Base-by-base conservation (phyloP, 2,329 filamentous ascomycete genomes). In the Talaromyces sp. region DNA sequence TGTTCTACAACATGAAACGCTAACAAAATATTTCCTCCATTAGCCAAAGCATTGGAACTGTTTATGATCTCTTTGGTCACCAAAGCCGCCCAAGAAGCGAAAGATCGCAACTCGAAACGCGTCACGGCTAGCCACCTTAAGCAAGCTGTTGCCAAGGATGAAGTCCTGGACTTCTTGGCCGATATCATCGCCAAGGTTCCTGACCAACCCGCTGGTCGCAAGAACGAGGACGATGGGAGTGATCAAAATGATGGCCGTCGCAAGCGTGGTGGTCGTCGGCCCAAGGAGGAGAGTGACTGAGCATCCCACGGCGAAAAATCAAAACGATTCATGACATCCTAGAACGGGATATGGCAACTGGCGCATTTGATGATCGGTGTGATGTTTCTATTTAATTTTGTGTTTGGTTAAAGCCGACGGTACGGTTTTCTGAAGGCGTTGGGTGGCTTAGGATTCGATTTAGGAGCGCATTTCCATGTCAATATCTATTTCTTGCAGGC, bases 11-110 rank as follows among this genome's bases (percentile, higher is more conserved):
- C 33, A 41, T 39, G 56, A 61, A 13, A 52, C 57, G 35, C 57
- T 63, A 58, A 71, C 58, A 19, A 19, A 19, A 2, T 20, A 3
- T 19, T 39, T 13, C 20, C 7, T 13, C 10, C 20, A 59, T 55
- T 61, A 86, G 90, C 90, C 62, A 97, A 97, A 78, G 94, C 94
- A 14, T 82, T 99, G 6, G 94, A 99, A 76, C 82, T 99, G 8
- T 99, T 99, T 71, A 99, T 99, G 94, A 91, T 97, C 58, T 87
- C 90, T 37, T 82, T 99, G 51, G 93, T 97, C 56, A 87, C 87
- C 24, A 93, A 92, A 70, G 91, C 92, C 52, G 91, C 94, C 43
- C 85, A 88, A 47, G 86, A 96, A 62, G 93, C 94, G 46, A 86
- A 84, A 62, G 83, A 88, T 55, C 90, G 89, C 70, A 89, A 87